These are phyloP conservation scores for Cajanus cajan DNA, from an alignment of 306 rosid species.

Conservation along the genomic window DNA sequence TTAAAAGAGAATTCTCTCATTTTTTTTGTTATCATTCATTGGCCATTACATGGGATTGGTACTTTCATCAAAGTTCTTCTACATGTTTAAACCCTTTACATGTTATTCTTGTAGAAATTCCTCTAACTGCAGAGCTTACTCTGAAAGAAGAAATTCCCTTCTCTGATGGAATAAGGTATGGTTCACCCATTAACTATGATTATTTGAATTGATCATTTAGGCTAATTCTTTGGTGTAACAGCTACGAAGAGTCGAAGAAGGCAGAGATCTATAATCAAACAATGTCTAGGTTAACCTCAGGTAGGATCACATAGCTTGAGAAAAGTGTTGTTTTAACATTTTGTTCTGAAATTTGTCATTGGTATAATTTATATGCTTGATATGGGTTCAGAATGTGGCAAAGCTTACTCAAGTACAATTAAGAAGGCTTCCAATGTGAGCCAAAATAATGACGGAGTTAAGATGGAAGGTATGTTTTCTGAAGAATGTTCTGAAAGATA, in stretches of 20 bases:
- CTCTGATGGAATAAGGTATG: conserved; percentile 53
- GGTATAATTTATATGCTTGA: conserved; percentile 18
- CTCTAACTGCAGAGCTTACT: conserved; percentile 52
- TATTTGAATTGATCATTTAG: conserved; percentile 27
- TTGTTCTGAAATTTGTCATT: conserved; percentile 1
- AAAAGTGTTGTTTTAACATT: conserved; percentile 23
- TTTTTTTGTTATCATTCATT: conserved; percentile 6
- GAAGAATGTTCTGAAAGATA: conserved; percentile 10
- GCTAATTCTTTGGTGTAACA: conserved; percentile 41
- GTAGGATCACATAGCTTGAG: conserved; percentile 43
- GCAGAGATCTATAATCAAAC: conserved; percentile 40
- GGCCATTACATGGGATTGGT: not conserved
- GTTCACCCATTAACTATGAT: conserved; percentile 11
- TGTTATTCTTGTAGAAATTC: conserved; percentile 51
- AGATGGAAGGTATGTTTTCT: conserved; percentile 64
- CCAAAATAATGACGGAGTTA: conserved; percentile 49
- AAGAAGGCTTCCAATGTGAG: conserved; percentile 52
- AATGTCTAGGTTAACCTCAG: conserved; percentile 50
- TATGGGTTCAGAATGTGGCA: conserved; percentile 42
- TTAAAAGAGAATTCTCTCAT: not conserved
- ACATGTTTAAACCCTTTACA: not conserved
- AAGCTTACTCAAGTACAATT: conserved; percentile 47
- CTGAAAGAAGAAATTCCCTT: conserved; percentile 57
- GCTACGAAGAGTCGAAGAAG: conserved; percentile 59
- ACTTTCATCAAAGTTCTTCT: not conserved